phyloP scores from a whole-genome alignment of 441 rosid genomes.

The Eruca vesicaria region DNA sequence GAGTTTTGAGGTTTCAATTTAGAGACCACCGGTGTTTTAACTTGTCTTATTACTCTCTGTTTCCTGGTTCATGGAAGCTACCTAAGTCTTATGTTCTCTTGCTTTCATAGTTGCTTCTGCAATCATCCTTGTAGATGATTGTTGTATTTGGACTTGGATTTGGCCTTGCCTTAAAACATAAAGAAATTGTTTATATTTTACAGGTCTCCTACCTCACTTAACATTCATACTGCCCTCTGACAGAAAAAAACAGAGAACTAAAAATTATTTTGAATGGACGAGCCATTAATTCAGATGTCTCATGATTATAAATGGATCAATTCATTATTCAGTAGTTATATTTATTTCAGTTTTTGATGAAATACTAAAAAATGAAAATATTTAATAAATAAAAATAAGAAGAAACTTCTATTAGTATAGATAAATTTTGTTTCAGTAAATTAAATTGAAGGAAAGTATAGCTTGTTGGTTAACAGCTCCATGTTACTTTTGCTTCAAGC shows the following conservation, averaged over 20 bases:
- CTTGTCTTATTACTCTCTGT: slow-evolving; percentile 20
- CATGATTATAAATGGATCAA: too few relatives aligned
- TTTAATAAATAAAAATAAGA: too few relatives aligned
- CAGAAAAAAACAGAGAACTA: too few relatives aligned
- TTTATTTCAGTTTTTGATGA: too few relatives aligned
- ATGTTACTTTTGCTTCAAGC: slow-evolving; percentile 11
- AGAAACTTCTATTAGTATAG: too few relatives aligned
- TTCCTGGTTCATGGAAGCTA: neutral
- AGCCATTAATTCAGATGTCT: too few relatives aligned
- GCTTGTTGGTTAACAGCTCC: neutral
- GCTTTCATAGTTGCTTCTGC: slow-evolving; percentile 1
- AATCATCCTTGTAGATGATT: slow-evolving; percentile 10
- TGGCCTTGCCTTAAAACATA: neutral
- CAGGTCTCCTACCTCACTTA: neutral
- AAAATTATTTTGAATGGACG: too few relatives aligned
- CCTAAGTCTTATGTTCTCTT: neutral
- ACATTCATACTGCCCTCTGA: too few relatives aligned
- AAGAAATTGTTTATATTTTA: slow-evolving; percentile 2
- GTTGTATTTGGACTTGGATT: slow-evolving; percentile 7
- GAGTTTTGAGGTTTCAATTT: neutral
- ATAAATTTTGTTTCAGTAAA: neutral
- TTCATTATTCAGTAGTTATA: too few relatives aligned
- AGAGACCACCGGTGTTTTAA: slow-evolving; percentile 31
- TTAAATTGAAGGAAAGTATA: neutral
- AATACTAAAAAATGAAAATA: too few relatives aligned